A percentile compares a stretch with the other conserved stretches of the same genome.
Evolutionary conservation across 768 basidiomycete species (phyloP).

Genomic region (Trametes cubensis): DNA sequence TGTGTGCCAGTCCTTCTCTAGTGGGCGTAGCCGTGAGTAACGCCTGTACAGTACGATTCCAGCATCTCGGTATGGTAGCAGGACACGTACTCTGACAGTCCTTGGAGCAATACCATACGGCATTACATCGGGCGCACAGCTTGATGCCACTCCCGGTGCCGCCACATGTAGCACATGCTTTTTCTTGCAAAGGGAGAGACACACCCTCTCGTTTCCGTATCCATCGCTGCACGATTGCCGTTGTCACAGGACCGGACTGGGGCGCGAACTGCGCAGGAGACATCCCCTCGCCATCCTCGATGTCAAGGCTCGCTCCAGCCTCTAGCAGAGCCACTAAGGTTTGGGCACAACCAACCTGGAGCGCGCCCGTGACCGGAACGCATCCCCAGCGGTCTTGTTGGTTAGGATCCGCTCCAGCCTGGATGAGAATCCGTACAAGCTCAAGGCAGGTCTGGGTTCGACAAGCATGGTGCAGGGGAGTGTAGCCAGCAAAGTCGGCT

Average conservation of each 20-base stretch:
- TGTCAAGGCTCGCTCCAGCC: slow-evolving; percentile 48
- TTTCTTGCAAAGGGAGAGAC: slow-evolving; percentile 45
- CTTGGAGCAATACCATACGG: slow-evolving; percentile 54
- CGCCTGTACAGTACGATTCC: no score
- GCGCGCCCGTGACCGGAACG: slow-evolving; percentile 37
- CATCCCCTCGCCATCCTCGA: slow-evolving; percentile 43
- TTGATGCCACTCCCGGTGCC: slow-evolving; percentile 38
- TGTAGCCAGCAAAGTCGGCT: slow-evolving; percentile 51
- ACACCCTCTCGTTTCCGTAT: slow-evolving; percentile 49
- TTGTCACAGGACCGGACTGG: slow-evolving; percentile 45
- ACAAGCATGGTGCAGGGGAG: slow-evolving; percentile 52
- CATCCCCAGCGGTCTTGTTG: slow-evolving; percentile 52
- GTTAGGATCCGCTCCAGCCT: slow-evolving; percentile 52
- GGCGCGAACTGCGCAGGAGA: slow-evolving; percentile 38
- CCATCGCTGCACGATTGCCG: slow-evolving; percentile 49
- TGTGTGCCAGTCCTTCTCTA: slow-evolving; percentile 49
- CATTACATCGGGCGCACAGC: slow-evolving; percentile 47
- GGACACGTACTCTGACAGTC: slow-evolving; percentile 53
- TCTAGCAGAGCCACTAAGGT: slow-evolving; percentile 51
- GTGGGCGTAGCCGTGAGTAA: slow-evolving; percentile 1
- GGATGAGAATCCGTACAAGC: slow-evolving; percentile 44
- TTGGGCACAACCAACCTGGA: slow-evolving; percentile 8
- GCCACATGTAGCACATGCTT: slow-evolving; percentile 46
- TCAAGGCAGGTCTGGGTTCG: slow-evolving; percentile 34
- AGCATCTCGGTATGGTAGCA: no score